These are phyloP conservation scores for Pichia sp. DNA, from an alignment of 1,139 yeast genomes.

Conservation along the genomic window DNA sequence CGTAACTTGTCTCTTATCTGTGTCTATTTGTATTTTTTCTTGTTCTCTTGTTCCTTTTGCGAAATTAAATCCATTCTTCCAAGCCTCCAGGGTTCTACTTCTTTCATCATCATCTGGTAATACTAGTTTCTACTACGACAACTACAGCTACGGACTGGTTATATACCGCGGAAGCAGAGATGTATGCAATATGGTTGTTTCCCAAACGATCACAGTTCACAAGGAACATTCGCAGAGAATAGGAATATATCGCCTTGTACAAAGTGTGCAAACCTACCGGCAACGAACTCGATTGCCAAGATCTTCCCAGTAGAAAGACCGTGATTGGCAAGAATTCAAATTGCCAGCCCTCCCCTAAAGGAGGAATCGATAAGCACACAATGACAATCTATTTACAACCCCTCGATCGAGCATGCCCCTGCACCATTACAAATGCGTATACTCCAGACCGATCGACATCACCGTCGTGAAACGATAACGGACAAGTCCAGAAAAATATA, in stretches of 20 bases:
- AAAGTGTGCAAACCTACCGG: slow-evolving; percentile 17
- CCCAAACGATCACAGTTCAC: slow-evolving; percentile 82
- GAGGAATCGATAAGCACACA: slow-evolving; percentile 3
- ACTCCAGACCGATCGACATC: slow-evolving; percentile 26
- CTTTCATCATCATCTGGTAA: too few relatives aligned
- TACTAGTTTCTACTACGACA: background rate
- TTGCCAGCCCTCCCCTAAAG: slow-evolving; percentile 32
- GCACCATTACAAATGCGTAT: slow-evolving; percentile 35
- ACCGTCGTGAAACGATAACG: slow-evolving; percentile 1
- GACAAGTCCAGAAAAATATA: slow-evolving; percentile 20
- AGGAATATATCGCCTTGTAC: slow-evolving; percentile 82
- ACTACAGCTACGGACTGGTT: background rate
- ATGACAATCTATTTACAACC: slow-evolving; percentile 52
- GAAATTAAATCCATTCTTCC: background rate
- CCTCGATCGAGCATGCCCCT: slow-evolving; percentile 88
- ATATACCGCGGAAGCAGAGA: slow-evolving; percentile 20
- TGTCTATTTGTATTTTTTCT: background rate
- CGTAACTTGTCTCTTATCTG: background rate
- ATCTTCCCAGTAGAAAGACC: slow-evolving; percentile 27
- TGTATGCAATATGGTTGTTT: slow-evolving; percentile 87
- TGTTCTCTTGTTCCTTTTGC: background rate
- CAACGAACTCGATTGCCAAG: slow-evolving; percentile 15
- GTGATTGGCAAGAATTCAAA: slow-evolving; percentile 56
- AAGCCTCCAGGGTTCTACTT: too few relatives aligned
- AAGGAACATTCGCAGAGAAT: slow-evolving; percentile 76